Evolutionary conservation across 805 yeast genomes (phyloP).

Genomic region (Alloascoidea africana): DNA sequence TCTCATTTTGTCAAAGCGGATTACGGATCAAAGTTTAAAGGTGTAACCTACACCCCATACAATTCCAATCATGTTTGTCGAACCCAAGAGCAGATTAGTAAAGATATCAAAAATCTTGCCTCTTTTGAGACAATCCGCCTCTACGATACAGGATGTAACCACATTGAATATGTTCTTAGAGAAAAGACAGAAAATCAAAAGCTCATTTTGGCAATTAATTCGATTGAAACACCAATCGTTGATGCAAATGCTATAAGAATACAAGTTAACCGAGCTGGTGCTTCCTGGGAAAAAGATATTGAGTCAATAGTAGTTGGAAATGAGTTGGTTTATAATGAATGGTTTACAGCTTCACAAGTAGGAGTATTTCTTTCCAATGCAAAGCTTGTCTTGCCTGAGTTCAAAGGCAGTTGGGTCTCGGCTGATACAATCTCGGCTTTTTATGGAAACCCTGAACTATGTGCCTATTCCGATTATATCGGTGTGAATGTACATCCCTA

Average conservation of each 20-base stretch:
- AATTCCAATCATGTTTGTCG: neutral
- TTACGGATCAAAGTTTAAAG: neutral
- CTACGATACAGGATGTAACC: neutral
- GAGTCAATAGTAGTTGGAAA: neutral
- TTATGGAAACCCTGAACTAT: constrained; percentile 47
- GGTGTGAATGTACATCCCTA: constrained; percentile 81
- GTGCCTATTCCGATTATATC: constrained; percentile 57
- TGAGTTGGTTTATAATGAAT: neutral
- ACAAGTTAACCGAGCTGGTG: neutral
- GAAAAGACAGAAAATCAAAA: neutral
- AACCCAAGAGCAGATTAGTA: neutral
- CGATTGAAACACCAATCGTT: neutral
- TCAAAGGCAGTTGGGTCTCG: constrained; percentile 54
- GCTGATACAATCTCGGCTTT: constrained; percentile 81
- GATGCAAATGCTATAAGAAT: neutral
- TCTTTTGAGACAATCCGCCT: neutral
- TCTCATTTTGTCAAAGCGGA: too few relatives aligned
- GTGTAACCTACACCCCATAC: neutral
- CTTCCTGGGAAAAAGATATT: neutral
- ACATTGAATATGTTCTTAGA: neutral
- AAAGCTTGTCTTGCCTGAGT: neutral
- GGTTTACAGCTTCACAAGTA: neutral
- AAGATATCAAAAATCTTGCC: neutral
- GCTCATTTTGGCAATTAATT: neutral
- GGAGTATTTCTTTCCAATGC: neutral